phyloP scores from a whole-genome alignment of 805 yeast genomes.

The Pichia nanzhaoensis region DNA sequence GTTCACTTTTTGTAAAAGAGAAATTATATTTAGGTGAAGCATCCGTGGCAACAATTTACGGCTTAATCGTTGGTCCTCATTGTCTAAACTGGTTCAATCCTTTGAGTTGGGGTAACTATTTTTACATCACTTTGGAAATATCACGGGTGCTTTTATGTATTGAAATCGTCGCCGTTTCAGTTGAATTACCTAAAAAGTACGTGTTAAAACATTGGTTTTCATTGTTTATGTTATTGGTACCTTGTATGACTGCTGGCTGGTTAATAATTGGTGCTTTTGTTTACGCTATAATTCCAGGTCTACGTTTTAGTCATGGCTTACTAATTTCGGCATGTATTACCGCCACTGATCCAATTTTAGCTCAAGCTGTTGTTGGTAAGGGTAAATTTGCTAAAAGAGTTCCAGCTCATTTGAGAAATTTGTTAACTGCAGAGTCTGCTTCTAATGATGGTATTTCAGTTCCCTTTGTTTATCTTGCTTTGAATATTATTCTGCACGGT shows the following conservation, averaged over 20 bases:
- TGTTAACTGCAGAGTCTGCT: slow-evolving; percentile 65
- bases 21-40: slow-evolving; percentile 59
- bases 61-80: slow-evolving; percentile 54
- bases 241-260: slow-evolving; percentile 72
- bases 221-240: slow-evolving; percentile 50
- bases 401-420: slow-evolving; percentile 53
- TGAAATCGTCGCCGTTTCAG: slow-evolving; percentile 68
- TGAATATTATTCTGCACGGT: slow-evolving; percentile 44
- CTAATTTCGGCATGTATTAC: slow-evolving; percentile 66
- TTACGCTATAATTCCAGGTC: slow-evolving; percentile 53
- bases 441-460: slow-evolving; percentile 71
- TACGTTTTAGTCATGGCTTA: slow-evolving; percentile 48
- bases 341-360: slow-evolving; percentile 72
- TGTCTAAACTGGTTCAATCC: slow-evolving; percentile 55
- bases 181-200: slow-evolving; percentile 64
- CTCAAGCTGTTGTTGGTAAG: slow-evolving; percentile 67
- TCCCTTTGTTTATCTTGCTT: slow-evolving; percentile 60
- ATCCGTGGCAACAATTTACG: slow-evolving; percentile 56
- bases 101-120: slow-evolving; percentile 48
- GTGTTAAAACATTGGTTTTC: slow-evolving; percentile 53
- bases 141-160: slow-evolving; percentile 60
- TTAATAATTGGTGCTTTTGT: slow-evolving; percentile 54
- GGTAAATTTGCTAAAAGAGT: slow-evolving; percentile 66
- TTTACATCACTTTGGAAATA: slow-evolving; percentile 49
- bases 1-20: slow-evolving; percentile 55